Conservation (phyloP, 257 asterid genomes). For the Solanum sitiens region DNA sequence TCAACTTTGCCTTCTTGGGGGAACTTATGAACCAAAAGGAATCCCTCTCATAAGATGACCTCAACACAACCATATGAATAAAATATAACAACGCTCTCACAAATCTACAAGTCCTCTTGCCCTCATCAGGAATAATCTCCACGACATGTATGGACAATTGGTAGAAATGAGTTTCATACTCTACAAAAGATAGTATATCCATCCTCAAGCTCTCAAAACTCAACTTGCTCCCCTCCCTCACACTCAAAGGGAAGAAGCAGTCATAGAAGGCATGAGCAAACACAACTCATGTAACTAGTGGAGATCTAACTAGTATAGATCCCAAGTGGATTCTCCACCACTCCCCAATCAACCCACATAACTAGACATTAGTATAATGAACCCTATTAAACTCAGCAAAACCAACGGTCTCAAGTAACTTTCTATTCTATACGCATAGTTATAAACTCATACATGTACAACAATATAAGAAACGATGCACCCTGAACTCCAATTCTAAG, state of each 20-base stretch:
- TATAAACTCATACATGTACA: too few species aligned
- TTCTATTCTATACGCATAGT: background rate
- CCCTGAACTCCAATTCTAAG: background rate
- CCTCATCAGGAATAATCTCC: background rate
- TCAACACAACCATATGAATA: too few species aligned
- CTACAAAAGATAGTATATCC: background rate
- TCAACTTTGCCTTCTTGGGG: too few species aligned
- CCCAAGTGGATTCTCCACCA: background rate
- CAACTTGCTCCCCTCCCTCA: background rate
- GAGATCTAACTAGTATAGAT: background rate
- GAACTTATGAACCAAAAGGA: too few species aligned
- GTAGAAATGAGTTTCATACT: background rate
- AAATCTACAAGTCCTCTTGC: background rate
- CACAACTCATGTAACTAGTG: background rate
- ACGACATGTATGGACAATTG: too few species aligned
- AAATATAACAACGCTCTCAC: background rate
- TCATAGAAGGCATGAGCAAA: background rate
- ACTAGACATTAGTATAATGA: background rate
- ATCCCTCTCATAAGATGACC: too few species aligned
- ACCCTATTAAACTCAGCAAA: background rate
- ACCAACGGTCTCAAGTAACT: background rate
- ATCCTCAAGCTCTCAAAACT: background rate
- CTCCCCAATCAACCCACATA: background rate
- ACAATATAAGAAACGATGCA: background rate
- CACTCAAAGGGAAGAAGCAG: background rate